Evolutionary conservation across 106 monocot genomes (phyloP), one percentile per base, ranked within the genome.

Genomic region (Hemerocallis citrina): DNA sequence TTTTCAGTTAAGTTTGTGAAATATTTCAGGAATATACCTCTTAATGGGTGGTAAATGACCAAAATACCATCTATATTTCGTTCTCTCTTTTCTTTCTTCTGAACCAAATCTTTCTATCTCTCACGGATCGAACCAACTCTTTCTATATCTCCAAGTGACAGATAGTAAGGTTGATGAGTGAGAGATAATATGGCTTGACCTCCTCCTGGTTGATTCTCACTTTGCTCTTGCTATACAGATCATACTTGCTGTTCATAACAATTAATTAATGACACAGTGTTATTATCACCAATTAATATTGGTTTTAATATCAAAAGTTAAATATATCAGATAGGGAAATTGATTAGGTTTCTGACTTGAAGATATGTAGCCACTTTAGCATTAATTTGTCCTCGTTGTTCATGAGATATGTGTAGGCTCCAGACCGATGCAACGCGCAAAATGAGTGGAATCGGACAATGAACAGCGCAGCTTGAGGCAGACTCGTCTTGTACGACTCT

Each of bases 361-460:
- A 77, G 14, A 72, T 14, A n/a, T 43, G 77, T 4, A 78, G 57
- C 72, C 78, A 78, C 25, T 74, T 69, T 37, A 79, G 63, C 64
- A 68, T 79, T 52, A 73, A 68, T 52, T 61, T 79, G 52, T 78
- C 78, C 0, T 73, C 73, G 7, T 79, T 73, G 23, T 73, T 69
- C 79, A 74, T 79, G 33, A 74, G 62, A 30, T 65, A 68, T 0
- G 55, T 65, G 68, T 79, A 79, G 2, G 79, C 79, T 3, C 72
- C 73, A 20, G 68, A 27, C 5, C 43, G 31, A 35, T 73, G 73
- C 52, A 79, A n/a, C 19, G 73, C 59, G 21, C 74, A 79, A 59
- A 78, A 78, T 11, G 79, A 79, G 63, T 79, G 79, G 64, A 68
- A 79, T 15, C 79, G 38, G 29, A 73, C 54, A 33, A 79, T 69